Conservation (phyloP, 2,329 filamentous ascomycete genomes). For the Botrytis porri region DNA sequence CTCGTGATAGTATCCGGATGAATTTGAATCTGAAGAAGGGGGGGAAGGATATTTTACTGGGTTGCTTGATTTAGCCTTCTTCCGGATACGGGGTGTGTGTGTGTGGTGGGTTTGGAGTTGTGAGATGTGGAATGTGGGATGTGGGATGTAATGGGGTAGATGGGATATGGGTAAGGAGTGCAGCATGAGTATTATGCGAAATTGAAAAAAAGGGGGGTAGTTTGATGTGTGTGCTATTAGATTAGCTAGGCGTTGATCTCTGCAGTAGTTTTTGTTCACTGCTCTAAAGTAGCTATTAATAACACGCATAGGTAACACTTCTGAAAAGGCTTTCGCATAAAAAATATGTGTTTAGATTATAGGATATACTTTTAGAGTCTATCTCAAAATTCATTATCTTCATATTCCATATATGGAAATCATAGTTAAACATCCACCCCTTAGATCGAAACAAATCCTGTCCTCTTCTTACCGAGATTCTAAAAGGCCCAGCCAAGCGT, state of each 20-base stretch:
- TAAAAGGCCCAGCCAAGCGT: conserved; percentile 23
- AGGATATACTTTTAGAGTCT: neutral
- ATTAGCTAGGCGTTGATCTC: neutral
- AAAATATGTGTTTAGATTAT: neutral
- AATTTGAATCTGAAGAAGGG: neutral
- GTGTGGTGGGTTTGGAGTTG: neutral
- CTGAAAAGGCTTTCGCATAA: neutral
- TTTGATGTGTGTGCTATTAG: neutral
- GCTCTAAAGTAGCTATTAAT: neutral
- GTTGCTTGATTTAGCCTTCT: neutral
- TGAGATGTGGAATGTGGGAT: too few species aligned
- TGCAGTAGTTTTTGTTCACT: neutral
- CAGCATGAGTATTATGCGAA: neutral
- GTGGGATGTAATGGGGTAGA: too few species aligned
- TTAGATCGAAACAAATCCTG: neutral
- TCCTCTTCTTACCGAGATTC: neutral
- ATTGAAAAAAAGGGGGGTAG: neutral
- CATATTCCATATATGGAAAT: neutral
- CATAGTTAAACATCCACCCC: neutral
- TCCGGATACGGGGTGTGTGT: neutral
- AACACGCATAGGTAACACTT: neutral
- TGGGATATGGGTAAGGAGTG: neutral
- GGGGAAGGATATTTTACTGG: neutral
- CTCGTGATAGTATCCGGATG: neutral
- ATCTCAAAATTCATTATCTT: neutral